These are phyloP conservation scores for Hortiboletus campestris DNA, from an alignment of 768 basidiomycete genomes.

Conservation along the genomic window DNA sequence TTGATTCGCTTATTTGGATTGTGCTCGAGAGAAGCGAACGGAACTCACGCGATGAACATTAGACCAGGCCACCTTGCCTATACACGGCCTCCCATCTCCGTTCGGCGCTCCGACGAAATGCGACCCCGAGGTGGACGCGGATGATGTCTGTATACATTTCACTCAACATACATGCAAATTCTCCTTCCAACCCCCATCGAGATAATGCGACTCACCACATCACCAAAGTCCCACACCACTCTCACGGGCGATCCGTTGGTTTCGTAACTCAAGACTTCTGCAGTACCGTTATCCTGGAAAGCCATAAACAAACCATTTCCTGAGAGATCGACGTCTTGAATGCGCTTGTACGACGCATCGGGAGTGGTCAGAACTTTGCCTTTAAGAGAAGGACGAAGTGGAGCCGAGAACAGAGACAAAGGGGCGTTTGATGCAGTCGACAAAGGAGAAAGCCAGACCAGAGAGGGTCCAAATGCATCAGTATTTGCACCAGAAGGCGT, in stretches of 20 bases:
- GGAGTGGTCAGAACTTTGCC: slow-evolving; percentile 45
- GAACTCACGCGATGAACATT: slow-evolving; percentile 48
- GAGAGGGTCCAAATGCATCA: slow-evolving; percentile 15
- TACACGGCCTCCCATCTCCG: slow-evolving; percentile 47
- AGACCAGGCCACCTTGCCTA: slow-evolving; percentile 71
- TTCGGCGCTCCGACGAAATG: slow-evolving; percentile 59
- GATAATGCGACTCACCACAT: slow-evolving; percentile 40
- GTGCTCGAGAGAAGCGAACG: not conserved
- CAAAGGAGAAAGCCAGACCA: slow-evolving; percentile 36
- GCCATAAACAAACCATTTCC: slow-evolving; percentile 60
- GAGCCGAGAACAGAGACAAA: slow-evolving; percentile 32
- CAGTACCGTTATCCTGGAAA: slow-evolving; percentile 51
- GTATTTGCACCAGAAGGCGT: not conserved
- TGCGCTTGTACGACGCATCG: slow-evolving; percentile 43
- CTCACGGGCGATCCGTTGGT: slow-evolving; percentile 39
- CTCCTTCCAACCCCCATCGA: not conserved
- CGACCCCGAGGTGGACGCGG: slow-evolving; percentile 43
- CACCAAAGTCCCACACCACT: slow-evolving; percentile 53
- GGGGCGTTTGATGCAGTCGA: slow-evolving; percentile 11
- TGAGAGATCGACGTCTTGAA: slow-evolving; percentile 64
- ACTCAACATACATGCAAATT: not conserved
- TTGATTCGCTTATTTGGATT: not conserved
- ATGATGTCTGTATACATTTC: slow-evolving; percentile 35
- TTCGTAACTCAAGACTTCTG: slow-evolving; percentile 51
- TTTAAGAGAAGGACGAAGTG: slow-evolving; percentile 51